Evolutionary conservation across 306 rosid genomes (phyloP).

Genomic region (Cucurbita pepo): DNA sequence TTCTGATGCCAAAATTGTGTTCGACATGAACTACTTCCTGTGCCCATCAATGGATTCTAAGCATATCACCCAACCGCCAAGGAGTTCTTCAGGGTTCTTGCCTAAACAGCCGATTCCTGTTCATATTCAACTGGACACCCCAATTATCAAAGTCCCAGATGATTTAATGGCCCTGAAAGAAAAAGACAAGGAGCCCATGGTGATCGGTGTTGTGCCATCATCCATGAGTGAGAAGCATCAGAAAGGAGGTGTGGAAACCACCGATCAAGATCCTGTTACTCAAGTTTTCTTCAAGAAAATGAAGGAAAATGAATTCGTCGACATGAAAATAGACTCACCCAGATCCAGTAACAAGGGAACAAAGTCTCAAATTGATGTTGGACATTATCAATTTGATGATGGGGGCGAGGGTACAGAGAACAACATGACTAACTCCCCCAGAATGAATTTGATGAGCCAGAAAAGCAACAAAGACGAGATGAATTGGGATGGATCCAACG

Average conservation of each 20-base stretch:
- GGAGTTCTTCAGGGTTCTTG: conserved; percentile 9
- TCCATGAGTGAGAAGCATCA: not conserved
- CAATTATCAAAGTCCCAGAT: conserved; percentile 1
- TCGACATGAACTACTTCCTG: conserved; percentile 37
- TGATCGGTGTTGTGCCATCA: conserved; percentile 5
- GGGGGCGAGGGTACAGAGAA: conserved; percentile 20
- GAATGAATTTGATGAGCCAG: conserved; percentile 3
- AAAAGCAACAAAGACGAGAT: conserved; percentile 10
- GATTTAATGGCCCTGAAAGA: not conserved
- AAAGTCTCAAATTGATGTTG: conserved; percentile 24
- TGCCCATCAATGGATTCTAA: conserved; percentile 32
- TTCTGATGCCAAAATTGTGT: conserved; percentile 16
- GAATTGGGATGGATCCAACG: conserved; percentile 12
- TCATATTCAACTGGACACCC: conserved; percentile 31
- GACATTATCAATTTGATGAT: conserved; percentile 24
- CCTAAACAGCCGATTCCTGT: conserved; percentile 14
- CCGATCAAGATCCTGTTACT: conserved; percentile 30
- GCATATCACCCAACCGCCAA: conserved; percentile 6
- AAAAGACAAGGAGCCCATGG: not conserved
- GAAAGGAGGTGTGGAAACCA: conserved; percentile 14
- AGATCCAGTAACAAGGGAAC: conserved; percentile 29
- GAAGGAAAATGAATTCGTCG: conserved; percentile 61
- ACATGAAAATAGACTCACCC: conserved; percentile 68
- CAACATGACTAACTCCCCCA: conserved; percentile 25
- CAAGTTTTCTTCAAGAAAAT: conserved; percentile 40